Base-by-base conservation (phyloP, 1,284 basidiomycete genomes). In the Thecaphora thlaspeos region DNA sequence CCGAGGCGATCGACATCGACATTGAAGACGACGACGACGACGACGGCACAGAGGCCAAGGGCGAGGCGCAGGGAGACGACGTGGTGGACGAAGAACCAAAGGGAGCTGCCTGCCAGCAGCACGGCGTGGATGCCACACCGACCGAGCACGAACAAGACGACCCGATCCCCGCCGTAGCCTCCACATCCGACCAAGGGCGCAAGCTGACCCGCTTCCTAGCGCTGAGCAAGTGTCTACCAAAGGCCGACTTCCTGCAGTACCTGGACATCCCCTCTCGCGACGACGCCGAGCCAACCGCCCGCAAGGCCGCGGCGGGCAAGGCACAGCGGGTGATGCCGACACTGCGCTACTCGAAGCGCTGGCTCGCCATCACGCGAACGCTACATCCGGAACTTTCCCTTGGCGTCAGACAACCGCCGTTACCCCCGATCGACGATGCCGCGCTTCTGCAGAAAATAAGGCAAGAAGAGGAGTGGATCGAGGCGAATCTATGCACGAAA, bases 301-400 rank as follows among this genome's bases (percentile, higher is more conserved):
- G 54, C 40, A 56, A 54, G 46, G 1, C 30, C 37, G 22, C 54
- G 54, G 19, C 57, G 65, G 1, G 70, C 68, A 15, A 46, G 1
- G 24, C 37, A 19, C 54, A 55, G 19, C 57, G 65, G 1, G 70
- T 68, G 17, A 46, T 56, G 61, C 43, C 68, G 74, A 0, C 81
- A 83, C 23, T 80, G 75, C 67, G 61, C 26, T 96, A 85, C 78
- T 90, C 95, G 75, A 87, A 44, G 12, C 87, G 3, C 84, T 98
- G 94, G 95, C 85, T 98, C 21, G 92, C 92, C 0, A 91, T 97
- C 75, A 87, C 86, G 0, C 87, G 89, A 5, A 91, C 89, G 0
- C 87, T 93, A 66, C 86, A 94, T 65, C 85, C 86, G 0, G 87
- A 84, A 79, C 83, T 97, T 57, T 86, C 88, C 1, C 73, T 80